These are phyloP conservation scores for Aspergillus bertholletiae DNA, from an alignment of 495 filamentous ascomycete genomes.

Conservation along the genomic window DNA sequence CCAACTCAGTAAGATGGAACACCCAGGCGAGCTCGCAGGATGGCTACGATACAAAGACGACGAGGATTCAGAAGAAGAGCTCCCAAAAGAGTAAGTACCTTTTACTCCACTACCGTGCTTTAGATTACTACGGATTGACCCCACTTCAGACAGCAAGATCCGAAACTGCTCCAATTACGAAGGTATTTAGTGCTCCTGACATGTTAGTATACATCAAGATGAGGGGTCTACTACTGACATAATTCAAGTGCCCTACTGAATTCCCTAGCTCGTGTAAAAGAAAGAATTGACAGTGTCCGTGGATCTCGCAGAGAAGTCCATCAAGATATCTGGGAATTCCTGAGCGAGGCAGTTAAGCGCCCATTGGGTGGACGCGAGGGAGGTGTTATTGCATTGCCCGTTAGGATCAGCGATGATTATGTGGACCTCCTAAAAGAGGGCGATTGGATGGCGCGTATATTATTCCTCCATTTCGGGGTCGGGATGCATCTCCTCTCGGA, in stretches of 20 bases:
- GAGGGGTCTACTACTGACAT: constrained; percentile 3
- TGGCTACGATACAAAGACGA: constrained; percentile 25
- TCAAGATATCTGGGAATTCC: constrained; percentile 24
- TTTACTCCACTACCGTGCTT: background rate
- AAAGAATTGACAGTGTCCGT: constrained; percentile 15
- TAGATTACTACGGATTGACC: background rate
- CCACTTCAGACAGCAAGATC: constrained; percentile 6
- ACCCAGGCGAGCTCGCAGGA: constrained; percentile 21
- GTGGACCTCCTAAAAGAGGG: constrained; percentile 24
- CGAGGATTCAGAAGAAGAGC: constrained; percentile 11
- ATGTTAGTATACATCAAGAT: background rate
- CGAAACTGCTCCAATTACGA: constrained; percentile 12
- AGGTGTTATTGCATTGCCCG: constrained; percentile 35
- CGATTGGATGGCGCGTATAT: constrained; percentile 35
- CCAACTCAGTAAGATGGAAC: constrained; percentile 21
- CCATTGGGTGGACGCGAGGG: constrained; percentile 29
- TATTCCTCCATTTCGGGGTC: constrained; percentile 36
- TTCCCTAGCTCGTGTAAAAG: constrained; percentile 20
- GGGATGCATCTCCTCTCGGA: constrained; percentile 34
- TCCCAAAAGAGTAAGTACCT: constrained; percentile 7
- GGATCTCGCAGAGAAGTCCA: constrained; percentile 18
- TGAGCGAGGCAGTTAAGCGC: constrained; percentile 30
- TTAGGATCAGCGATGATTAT: constrained; percentile 29
- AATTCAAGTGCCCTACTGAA: constrained; percentile 11
- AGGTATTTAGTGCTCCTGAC: constrained; percentile 7